Evolutionary conservation across 495 filamentous ascomycete genomes (phyloP).

Genomic region (Podospora pseudoanserina): DNA sequence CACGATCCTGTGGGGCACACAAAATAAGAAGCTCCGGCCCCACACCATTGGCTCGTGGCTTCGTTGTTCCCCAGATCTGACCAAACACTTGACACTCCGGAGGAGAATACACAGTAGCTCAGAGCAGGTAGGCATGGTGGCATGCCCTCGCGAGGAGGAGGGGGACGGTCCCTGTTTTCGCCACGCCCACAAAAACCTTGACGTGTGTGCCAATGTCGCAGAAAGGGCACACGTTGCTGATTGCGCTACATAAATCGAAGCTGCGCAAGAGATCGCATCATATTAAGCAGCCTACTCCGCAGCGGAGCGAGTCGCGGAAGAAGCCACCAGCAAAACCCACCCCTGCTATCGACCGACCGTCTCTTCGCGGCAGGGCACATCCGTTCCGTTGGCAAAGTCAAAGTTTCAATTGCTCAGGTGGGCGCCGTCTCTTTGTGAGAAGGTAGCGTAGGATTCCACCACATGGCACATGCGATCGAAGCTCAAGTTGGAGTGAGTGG

Average conservation of each 20-base stretch:
- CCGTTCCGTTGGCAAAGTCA: no score
- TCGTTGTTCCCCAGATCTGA: neutral
- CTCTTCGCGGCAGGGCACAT: no score
- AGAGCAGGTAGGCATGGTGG: no score
- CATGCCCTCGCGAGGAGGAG: neutral
- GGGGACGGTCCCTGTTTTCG: neutral
- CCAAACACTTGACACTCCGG: neutral
- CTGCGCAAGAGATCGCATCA: slow-evolving; percentile 5
- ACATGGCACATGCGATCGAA: neutral
- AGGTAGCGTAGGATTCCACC: neutral
- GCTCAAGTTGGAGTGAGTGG: neutral
- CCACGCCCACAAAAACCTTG: neutral
- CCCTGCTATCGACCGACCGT: no score
- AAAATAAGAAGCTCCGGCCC: neutral
- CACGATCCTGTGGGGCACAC: neutral
- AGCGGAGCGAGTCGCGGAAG: slow-evolving; percentile 26
- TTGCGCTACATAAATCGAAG: slow-evolving; percentile 5
- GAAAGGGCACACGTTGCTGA: neutral
- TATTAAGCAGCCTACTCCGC: slow-evolving; percentile 25
- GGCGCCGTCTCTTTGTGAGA: neutral
- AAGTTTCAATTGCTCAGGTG: no score
- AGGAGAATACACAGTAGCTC: no score
- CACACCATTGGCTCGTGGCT: neutral
- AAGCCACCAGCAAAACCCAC: slow-evolving; percentile 9
- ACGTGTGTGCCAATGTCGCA: neutral